Evolutionary conservation across 768 basidiomycete species (phyloP).

Genomic region (Xerocomellus amylosporus): DNA sequence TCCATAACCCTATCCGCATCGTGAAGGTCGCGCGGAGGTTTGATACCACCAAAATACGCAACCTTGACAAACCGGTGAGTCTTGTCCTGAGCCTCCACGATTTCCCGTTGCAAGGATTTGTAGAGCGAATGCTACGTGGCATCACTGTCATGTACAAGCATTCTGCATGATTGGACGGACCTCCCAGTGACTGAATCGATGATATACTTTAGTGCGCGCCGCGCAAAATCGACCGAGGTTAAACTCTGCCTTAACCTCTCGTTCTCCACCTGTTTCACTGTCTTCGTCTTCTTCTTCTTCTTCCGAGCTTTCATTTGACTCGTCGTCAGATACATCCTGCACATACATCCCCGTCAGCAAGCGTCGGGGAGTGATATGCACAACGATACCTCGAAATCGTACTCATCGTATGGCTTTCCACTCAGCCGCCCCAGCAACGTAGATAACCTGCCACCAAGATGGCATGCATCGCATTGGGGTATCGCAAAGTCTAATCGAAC

Average conservation of each 20-base stretch:
- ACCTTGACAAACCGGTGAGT: constrained; percentile 55
- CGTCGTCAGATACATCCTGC: constrained; percentile 23
- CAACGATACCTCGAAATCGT: constrained; percentile 60
- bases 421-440: constrained; percentile 58
- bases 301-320: constrained; percentile 26
- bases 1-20: constrained; percentile 81
- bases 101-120: constrained; percentile 52
- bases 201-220: constrained; percentile 61
- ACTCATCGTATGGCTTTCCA: constrained; percentile 67
- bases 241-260: constrained; percentile 38
- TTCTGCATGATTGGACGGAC: constrained; percentile 38
- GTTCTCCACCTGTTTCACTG: constrained; percentile 1
- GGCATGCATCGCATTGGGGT: constrained; percentile 79
- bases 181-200: constrained; percentile 82
- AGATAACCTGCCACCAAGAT: constrained; percentile 67
- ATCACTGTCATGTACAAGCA: constrained; percentile 4
- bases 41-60: constrained; percentile 49
- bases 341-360: constrained; percentile 1
- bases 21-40: constrained; percentile 62
- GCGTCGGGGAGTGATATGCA: background rate
- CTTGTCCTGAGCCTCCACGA: constrained; percentile 49
- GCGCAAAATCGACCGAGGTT: constrained; percentile 82
- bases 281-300: constrained; percentile 9
- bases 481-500: constrained; percentile 51
- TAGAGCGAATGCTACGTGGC: constrained; percentile 62